These are phyloP conservation scores for Quercus gilva DNA, from an alignment of 306 rosid genomes.

Conservation along the genomic window DNA sequence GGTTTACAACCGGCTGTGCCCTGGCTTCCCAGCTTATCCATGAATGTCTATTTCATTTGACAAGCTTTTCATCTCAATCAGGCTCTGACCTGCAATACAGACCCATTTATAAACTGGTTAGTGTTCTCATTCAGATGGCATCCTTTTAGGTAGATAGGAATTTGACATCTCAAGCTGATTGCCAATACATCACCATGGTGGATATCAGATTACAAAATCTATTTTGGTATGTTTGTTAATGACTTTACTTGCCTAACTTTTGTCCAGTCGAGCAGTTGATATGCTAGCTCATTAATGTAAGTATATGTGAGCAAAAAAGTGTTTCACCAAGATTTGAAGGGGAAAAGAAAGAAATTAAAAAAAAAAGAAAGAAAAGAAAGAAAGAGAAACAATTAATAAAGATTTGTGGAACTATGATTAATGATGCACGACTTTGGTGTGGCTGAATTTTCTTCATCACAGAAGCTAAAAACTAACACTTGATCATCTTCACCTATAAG, in stretches of 20 bases:
- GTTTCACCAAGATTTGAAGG: too few species aligned
- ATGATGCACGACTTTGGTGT: too few species aligned
- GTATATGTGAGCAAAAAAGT: too few species aligned
- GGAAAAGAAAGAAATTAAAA: too few species aligned
- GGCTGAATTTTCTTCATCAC: too few species aligned
- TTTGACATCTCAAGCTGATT: not conserved
- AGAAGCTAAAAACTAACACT: not conserved
- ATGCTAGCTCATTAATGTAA: too few species aligned
- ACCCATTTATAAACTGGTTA: not conserved
- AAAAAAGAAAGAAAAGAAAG: too few species aligned
- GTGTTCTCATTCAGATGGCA: not conserved
- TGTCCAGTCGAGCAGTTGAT: not conserved
- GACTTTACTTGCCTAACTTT: not conserved
- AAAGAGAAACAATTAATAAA: too few species aligned
- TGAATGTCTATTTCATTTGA: constrained; percentile 17
- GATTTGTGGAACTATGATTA: too few species aligned
- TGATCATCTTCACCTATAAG: not conserved
- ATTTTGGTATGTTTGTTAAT: not conserved
- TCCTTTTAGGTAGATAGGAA: not conserved
- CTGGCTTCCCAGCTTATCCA: constrained; percentile 45
- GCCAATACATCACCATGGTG: not conserved
- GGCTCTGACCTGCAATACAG: constrained; percentile 18
- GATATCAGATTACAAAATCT: not conserved
- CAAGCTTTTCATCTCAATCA: constrained; percentile 1
- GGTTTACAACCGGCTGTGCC: constrained; percentile 43